Percentiles rank a stretch among this genome's conserved stretches.
These are phyloP conservation scores for Ascochyta lentis DNA, from an alignment of 2,329 filamentous ascomycete species.

Conservation along the genomic window DNA sequence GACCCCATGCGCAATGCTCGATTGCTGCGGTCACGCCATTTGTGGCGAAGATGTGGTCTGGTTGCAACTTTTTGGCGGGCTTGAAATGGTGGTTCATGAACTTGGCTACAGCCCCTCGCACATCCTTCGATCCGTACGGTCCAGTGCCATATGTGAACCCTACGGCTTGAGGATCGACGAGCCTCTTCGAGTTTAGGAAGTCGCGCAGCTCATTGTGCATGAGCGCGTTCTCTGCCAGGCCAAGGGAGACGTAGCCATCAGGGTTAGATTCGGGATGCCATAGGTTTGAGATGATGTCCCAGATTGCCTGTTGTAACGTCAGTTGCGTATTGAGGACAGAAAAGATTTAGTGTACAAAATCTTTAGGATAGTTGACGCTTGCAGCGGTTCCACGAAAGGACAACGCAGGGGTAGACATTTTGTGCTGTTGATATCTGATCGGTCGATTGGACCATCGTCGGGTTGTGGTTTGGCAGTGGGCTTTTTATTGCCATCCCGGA, in stretches of 20 bases:
- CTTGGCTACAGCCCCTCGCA: slow-evolving; percentile 41
- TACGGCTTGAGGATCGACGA: slow-evolving; percentile 18
- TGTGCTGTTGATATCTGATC: neutral
- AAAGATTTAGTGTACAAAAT: neutral
- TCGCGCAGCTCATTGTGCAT: slow-evolving; percentile 57
- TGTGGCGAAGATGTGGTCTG: slow-evolving; percentile 47
- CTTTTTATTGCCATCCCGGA: neutral
- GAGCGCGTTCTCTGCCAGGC: slow-evolving; percentile 61
- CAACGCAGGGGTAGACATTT: slow-evolving; percentile 5
- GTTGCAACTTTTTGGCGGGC: slow-evolving; percentile 36
- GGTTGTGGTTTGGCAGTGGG: neutral
- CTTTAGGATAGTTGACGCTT: slow-evolving; percentile 5
- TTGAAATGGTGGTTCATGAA: slow-evolving; percentile 50
- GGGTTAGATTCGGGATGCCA: slow-evolving; percentile 54
- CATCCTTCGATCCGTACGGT: slow-evolving; percentile 45
- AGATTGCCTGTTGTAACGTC: slow-evolving; percentile 1
- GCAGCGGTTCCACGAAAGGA: slow-evolving; percentile 6
- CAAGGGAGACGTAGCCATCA: slow-evolving; percentile 58
- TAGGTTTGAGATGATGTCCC: slow-evolving; percentile 53
- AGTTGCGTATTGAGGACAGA: neutral
- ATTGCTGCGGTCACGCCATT: slow-evolving; percentile 54
- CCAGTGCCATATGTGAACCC: slow-evolving; percentile 54
- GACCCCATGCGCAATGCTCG: slow-evolving; percentile 51
- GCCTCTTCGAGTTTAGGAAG: slow-evolving; percentile 52
- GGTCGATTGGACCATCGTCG: neutral